Evolutionary conservation across 1,139 yeast genomes (phyloP).

Genomic region (Kurtzmaniella natalensis): DNA sequence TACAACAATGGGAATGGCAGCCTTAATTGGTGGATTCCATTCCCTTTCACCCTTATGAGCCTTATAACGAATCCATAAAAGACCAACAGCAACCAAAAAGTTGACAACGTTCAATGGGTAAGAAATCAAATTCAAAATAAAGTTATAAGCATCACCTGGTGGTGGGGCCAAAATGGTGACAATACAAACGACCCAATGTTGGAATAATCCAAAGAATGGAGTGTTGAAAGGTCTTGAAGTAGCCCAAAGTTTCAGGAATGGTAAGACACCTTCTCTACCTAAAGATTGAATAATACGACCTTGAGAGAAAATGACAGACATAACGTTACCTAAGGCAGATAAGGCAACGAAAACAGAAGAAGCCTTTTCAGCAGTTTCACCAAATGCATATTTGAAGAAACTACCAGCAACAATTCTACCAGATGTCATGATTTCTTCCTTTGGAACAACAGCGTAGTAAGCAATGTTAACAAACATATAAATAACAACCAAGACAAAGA

Average conservation of each 20-base stretch:
- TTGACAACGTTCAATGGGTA: conserved; percentile 52
- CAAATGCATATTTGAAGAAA: conserved; percentile 44
- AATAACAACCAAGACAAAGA: conserved; percentile 61
- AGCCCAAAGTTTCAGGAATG: conserved; percentile 43
- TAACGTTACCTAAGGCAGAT: conserved; percentile 46
- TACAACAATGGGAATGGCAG: conserved; percentile 56
- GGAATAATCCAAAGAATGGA: conserved; percentile 54
- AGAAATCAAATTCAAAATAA: conserved; percentile 44
- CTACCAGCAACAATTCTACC: conserved; percentile 46
- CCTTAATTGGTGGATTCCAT: conserved; percentile 77
- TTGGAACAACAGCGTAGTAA: conserved; percentile 55
- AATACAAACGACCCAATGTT: conserved; percentile 52
- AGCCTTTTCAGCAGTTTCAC: conserved; percentile 42
- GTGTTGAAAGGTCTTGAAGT: conserved; percentile 40
- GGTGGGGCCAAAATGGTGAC: conserved; percentile 47
- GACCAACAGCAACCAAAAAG: conserved; percentile 40
- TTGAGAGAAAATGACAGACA: conserved; percentile 47
- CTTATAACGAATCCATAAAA: conserved; percentile 41
- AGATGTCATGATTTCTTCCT: conserved; percentile 37
- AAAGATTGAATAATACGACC: conserved; percentile 47
- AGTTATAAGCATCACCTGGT: conserved; percentile 48
- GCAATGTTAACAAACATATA: conserved; percentile 61
- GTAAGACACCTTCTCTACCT: conserved; percentile 47
- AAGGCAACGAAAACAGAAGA: conserved; percentile 48
- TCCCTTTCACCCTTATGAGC: conserved; percentile 45